These are phyloP conservation scores for Tilletia walkeri DNA, from an alignment of 1,284 basidiomycete genomes.

Conservation along the genomic window DNA sequence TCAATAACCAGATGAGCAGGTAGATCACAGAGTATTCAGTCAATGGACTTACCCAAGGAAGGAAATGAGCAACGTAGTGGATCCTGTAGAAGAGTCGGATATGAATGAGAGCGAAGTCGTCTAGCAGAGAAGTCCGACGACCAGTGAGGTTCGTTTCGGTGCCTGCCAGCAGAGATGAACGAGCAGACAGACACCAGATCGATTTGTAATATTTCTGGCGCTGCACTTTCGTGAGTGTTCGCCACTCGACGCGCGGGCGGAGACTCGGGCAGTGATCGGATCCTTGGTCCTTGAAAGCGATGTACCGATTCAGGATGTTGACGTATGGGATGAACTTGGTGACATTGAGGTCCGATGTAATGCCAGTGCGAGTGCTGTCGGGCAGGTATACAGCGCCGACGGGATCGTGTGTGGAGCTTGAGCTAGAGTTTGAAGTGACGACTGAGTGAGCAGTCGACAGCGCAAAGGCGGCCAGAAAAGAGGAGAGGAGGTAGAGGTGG, in stretches of 20 bases:
- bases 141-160: conserved; percentile 1
- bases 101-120: not conserved
- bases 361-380: too few relatives aligned
- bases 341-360: not conserved
- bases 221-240: not conserved
- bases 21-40: too few relatives aligned
- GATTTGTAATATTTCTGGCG: not conserved
- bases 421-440: too few relatives aligned
- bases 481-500: too few relatives aligned
- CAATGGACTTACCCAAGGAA: not conserved
- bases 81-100: not conserved
- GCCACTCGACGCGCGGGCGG: conserved; percentile 7
- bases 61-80: conserved; percentile 6
- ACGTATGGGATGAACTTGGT: not conserved
- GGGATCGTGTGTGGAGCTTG: too few relatives aligned
- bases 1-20: too few relatives aligned
- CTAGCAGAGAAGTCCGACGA: not conserved
- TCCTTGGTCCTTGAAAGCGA: not conserved
- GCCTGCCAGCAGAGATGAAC: not conserved
- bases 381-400: too few relatives aligned
- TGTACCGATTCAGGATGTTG: not conserved
- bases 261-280: not conserved
- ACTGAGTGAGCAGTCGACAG: too few relatives aligned
- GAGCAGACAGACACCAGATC: not conserved
- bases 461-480: too few relatives aligned